A percentile compares a stretch with the other conserved stretches of the same genome.
phyloP scores from a whole-genome alignment of 1,284 basidiomycete genomes.

The Xanthoconium separans region DNA sequence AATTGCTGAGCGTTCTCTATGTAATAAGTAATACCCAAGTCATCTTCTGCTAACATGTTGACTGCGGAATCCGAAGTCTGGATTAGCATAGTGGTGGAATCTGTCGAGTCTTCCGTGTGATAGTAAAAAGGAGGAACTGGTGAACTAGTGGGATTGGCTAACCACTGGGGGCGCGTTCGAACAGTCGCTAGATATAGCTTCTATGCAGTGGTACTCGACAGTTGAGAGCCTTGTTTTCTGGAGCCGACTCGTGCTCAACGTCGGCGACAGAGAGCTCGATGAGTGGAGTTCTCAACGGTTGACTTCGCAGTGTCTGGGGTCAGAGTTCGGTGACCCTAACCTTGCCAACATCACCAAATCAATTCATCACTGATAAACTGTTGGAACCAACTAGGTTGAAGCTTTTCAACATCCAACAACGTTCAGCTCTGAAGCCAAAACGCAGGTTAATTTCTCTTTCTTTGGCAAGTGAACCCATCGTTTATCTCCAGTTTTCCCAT shows the following conservation, averaged over 20 bases:
- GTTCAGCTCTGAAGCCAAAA: too few relatives aligned
- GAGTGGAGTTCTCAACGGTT: neutral
- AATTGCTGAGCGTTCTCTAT: slow-evolving; percentile 81
- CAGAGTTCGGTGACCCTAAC: neutral
- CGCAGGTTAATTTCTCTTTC: too few relatives aligned
- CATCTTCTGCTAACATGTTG: slow-evolving; percentile 29
- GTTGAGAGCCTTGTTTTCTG: neutral
- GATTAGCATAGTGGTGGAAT: slow-evolving; percentile 8
- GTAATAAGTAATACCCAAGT: slow-evolving; percentile 72
- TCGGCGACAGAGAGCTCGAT: neutral
- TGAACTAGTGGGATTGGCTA: neutral
- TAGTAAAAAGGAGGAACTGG: slow-evolving; percentile 2
- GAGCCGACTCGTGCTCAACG: slow-evolving; percentile 7
- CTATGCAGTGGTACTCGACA: neutral
- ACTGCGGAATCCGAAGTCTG: slow-evolving; percentile 16
- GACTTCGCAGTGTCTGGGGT: slow-evolving; percentile 23
- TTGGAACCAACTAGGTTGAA: too few relatives aligned
- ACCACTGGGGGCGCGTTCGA: neutral
- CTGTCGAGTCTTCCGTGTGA: slow-evolving; percentile 3
- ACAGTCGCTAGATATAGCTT: neutral
- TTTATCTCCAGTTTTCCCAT: too few relatives aligned
- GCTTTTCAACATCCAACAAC: too few relatives aligned
- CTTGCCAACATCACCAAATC: too few relatives aligned
- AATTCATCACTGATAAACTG: too few relatives aligned
- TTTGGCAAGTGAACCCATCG: too few relatives aligned